These are phyloP conservation scores for Bryum argenteum DNA, from an alignment of 225 moss, liverwort and hornwort species.

Conservation along the genomic window DNA sequence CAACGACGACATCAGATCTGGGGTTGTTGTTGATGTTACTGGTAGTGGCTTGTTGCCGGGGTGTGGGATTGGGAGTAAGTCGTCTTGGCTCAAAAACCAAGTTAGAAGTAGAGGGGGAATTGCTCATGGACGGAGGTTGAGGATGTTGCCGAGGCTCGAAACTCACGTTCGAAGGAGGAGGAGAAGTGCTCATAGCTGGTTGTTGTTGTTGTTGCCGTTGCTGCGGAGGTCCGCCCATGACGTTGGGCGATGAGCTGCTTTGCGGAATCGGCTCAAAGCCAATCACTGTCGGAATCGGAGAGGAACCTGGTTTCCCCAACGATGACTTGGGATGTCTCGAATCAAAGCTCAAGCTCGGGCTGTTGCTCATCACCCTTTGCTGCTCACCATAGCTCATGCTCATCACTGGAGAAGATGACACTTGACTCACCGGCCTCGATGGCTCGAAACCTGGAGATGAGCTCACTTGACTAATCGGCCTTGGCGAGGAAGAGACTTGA, in stretches of 20 bases:
- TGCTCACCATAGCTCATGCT: slow-evolving; percentile 19
- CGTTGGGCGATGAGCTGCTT: slow-evolving; percentile 24
- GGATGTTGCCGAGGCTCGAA: slow-evolving; percentile 34
- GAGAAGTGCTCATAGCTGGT: slow-evolving; percentile 29
- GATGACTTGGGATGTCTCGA: slow-evolving; percentile 16
- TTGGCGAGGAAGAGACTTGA: neutral
- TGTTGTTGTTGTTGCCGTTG: slow-evolving; percentile 24
- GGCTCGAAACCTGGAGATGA: slow-evolving; percentile 16
- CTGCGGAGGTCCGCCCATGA: neutral
- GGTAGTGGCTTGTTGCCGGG: slow-evolving; percentile 36
- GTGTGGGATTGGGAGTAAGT: slow-evolving; percentile 17
- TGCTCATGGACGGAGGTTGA: slow-evolving; percentile 16
- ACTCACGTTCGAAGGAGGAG: slow-evolving; percentile 26
- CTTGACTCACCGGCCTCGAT: neutral
- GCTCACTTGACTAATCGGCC: neutral
- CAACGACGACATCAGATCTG: slow-evolving; percentile 33
- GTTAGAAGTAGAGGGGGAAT: slow-evolving; percentile 10
- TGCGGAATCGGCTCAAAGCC: slow-evolving; percentile 24
- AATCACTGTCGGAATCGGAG: slow-evolving; percentile 17
- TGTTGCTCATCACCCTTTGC: slow-evolving; percentile 9
- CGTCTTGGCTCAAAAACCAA: slow-evolving; percentile 41
- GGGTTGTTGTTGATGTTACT: neutral
- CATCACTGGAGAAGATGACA: slow-evolving; percentile 7
- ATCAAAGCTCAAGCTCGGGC: slow-evolving; percentile 18
- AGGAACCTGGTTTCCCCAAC: slow-evolving; percentile 17